Evolutionary conservation across 306 rosid species (phyloP), one percentile per base, ranked within the genome.

Genomic region (Sphenostylis stenocarpa): DNA sequence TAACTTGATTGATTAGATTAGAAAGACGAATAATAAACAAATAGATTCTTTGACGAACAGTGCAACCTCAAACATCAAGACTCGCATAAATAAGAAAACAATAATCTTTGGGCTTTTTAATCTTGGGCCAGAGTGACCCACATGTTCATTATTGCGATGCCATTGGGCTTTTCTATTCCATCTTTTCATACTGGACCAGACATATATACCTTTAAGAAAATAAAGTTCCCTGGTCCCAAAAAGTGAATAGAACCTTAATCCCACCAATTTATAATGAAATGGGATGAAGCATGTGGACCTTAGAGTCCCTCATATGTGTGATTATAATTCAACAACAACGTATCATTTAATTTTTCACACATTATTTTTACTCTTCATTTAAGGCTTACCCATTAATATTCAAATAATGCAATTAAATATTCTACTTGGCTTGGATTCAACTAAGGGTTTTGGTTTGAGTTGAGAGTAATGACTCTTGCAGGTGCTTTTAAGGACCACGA

Each of bases 371-470:
- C 26, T 51, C 26, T 24, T 57, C 5, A 57, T 15, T 31, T 6
- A 47, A 45, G 4, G 62, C 34, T 20, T 33, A 20, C 29, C 45
- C 44, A 31, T 10, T 7, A 39, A 6, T 7, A 28, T 13, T 5
- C 7, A 58, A 58, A 28, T 14, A 58, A 14, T 55, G 2, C 2
- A 55, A 55, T 65, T 52, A 47, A 45, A 47, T 48, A 23, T 33
- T 31, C 21, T 0, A n/a, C 1, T 28, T 28, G 47, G 70, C 23
- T 75, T 38, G 21, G 36, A 38, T 10, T 55, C 9, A 11, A 17
- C 34, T 6, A 21, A 60, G 57, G 12, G 31, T 70, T 61, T 61
- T 79, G 73, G 67, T 79, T 79, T 49, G 65, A 71, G 76, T 68
- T 78, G n/a, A 1, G 2, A 55, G 19, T n/a, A 53, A 23, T 7